Evolutionary conservation across 805 yeast genomes (phyloP), one percentile per base, ranked within the genome.

Genomic region (Brettanomyces naardenensis): DNA sequence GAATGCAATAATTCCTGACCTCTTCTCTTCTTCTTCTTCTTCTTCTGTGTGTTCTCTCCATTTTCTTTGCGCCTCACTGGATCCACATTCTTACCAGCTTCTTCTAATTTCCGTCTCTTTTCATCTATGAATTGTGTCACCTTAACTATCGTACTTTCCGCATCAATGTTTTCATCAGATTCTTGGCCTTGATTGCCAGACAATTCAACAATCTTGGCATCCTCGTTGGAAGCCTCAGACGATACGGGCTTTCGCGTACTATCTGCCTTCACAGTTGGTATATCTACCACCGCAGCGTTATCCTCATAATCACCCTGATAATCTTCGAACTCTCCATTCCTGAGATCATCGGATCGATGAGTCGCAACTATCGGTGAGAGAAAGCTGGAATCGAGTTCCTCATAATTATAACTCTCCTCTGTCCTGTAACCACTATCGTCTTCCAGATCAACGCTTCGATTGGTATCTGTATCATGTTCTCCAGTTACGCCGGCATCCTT

Each of bases 111-210:
- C 30, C 38, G 31, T 31, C 44, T 29, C 29, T 51, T 52, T 26
- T 28, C 38, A 10, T 46, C 39, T 7, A 54, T 47, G 32, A 54
- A 53, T 7, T 47, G 38, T 19, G 49, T 41, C 20, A 54, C 53
- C 35, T 42, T 49, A 19, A 45, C 26, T n/a, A 54, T 52, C 10
- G 59, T 52, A 4, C 51, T 40, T 11, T 43, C 44, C 5, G 36
- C 29, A 33, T 33, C 36, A 10, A 33, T 21, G 14, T 28, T n/a
- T n/a, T 28, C 30, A 30, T 30, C 26, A 9, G 26, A 23, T 11
- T 23, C 26, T 9, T 23, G 7, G 26, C 7, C 11, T 23, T 7
- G 26, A 23, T 23, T 11, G 11, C 26, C 11, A 7, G 7, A 9
- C 11, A 23, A 23, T 23, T 23, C 26, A 7, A 9, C 11, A 9